These are phyloP conservation scores for Hydnum rufescens DNA, from an alignment of 768 basidiomycete genomes.

Conservation along the genomic window DNA sequence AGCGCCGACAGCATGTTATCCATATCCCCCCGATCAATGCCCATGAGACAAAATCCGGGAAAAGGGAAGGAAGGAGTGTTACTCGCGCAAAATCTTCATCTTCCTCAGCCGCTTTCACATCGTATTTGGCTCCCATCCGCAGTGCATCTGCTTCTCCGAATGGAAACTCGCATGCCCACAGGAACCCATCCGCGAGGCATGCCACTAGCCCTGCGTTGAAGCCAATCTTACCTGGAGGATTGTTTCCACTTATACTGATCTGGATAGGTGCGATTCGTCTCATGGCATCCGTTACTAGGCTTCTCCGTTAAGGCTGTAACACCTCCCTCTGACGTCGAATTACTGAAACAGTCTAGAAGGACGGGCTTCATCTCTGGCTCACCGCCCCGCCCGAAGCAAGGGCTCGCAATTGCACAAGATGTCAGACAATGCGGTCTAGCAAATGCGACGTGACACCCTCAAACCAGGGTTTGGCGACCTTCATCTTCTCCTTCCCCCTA, in stretches of 20 bases:
- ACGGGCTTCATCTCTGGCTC: constrained; percentile 5
- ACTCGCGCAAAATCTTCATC: neutral
- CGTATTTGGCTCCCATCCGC: neutral
- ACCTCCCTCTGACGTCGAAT: constrained; percentile 12
- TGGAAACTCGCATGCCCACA: neutral
- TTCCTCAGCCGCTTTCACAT: constrained; percentile 4
- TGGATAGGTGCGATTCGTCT: neutral
- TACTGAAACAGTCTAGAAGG: constrained; percentile 12
- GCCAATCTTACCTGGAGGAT: constrained; percentile 49
- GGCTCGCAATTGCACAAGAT: constrained; percentile 33
- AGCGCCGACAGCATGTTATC: too few relatives aligned
- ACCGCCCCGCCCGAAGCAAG: neutral
- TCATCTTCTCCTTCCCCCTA: constrained; percentile 66
- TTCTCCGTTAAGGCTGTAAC: constrained; percentile 10
- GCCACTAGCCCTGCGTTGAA: constrained; percentile 31
- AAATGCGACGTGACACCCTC: constrained; percentile 88
- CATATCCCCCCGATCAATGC: too few relatives aligned
- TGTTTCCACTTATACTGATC: neutral
- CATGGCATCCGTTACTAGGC: constrained; percentile 7
- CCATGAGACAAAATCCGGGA: too few relatives aligned
- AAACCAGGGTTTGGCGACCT: constrained; percentile 86
- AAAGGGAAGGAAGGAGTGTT: too few relatives aligned
- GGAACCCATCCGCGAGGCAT: neutral
- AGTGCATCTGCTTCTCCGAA: neutral
- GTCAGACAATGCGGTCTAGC: constrained; percentile 91